Percentiles rank a stretch among this genome's conserved stretches.
phyloP scores from a whole-genome alignment of 306 rosid genomes.

The Gastrolobium bilobum region DNA sequence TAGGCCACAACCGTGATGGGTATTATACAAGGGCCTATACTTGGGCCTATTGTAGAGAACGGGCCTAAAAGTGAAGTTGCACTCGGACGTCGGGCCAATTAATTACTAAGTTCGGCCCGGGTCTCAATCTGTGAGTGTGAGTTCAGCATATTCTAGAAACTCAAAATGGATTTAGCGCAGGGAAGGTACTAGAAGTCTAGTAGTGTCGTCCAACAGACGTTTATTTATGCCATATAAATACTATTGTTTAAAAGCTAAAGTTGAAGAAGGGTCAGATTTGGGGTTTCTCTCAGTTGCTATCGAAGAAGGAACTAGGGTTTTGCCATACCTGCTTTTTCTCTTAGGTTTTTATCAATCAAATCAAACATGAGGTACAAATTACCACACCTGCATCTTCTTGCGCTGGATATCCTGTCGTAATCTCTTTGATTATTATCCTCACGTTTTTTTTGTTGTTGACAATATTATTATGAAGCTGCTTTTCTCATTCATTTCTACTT shows the following conservation, averaged over 20 bases:
- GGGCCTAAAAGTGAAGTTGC: too few species aligned
- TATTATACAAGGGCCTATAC: too few species aligned
- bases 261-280: not conserved
- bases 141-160: constrained; percentile 33
- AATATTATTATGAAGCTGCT: not conserved
- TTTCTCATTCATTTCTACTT: not conserved
- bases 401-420: not conserved
- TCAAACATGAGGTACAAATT: constrained; percentile 57
- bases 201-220: constrained; percentile 18
- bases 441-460: not conserved
- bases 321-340: constrained; percentile 27
- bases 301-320: constrained; percentile 62
- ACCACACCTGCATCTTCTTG: constrained; percentile 1
- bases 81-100: too few species aligned
- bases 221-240: constrained; percentile 28
- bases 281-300: constrained; percentile 34
- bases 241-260: not conserved
- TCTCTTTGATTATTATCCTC: not conserved
- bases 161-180: not conserved
- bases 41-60: too few species aligned
- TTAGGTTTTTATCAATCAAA: constrained; percentile 6
- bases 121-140: not conserved
- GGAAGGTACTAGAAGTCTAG: constrained; percentile 41
- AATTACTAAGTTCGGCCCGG: too few species aligned
- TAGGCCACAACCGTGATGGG: too few species aligned